Base-by-base conservation (phyloP, 495 filamentous ascomycete genomes). In the Hamigera avellanea region DNA sequence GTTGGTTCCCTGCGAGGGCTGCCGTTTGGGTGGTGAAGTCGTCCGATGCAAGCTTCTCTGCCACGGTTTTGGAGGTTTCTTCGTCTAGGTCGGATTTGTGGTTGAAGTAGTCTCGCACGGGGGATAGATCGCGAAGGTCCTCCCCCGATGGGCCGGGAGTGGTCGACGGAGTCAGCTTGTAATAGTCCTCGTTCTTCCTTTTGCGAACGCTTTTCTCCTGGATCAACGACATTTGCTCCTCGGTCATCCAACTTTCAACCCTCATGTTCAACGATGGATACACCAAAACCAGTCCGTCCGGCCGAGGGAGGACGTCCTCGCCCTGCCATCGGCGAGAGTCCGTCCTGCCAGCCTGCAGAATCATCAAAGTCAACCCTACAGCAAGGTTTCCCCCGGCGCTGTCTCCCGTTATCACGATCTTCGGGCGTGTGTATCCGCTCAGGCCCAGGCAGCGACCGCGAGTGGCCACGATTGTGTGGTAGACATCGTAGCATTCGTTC, bases 161-260 rank as follows among this genome's bases (percentile, higher is more conserved):
- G 12, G 76, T 52, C 15, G 44, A 72, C 0, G 75, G 75, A 0
- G 76, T 75, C 4, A 80, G 50, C 18, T 69, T 67, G 36, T 68
- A 57, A 33, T 78, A 81, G 31, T 83, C 73, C 48, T 76, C 79
- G 31, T 74, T 83, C 59, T 96, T 95, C 36, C 80, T 70, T 14
- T 76, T 77, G 2, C 88, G 75, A 39, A 73, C 76, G 36, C 75
- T 69, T 27, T 83, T 79, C 40, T 95, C 86, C 43, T 88, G 80
- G 36, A 98, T 95, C 26, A 96, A 61, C 0, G 83, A 70, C 85
- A 95, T 91, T 52, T 96, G 88, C 53, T 96, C 91, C 46, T 98
- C 93, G 0, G 81, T 86, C 87, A 98, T 95, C 91, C 91, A 98
- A 47, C 86, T 95, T n/a, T 83, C 82, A 34, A 96, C 95, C 52